A percentile compares a stretch with the other conserved stretches of the same genome.
Conservation (phyloP, 116 monocot genomes). For the Dioscorea cayenensis region DNA sequence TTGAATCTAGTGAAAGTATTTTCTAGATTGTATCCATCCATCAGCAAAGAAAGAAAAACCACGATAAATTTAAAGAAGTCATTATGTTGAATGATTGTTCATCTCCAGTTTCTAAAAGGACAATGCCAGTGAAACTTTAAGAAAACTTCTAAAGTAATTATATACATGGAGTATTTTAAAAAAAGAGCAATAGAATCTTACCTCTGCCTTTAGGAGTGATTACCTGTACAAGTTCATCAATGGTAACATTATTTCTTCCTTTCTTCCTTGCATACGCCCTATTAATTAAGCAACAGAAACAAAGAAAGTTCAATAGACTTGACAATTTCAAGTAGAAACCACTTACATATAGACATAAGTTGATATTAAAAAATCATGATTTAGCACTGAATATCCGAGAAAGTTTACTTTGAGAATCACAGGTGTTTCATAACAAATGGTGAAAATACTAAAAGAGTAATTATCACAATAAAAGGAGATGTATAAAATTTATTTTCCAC, state of each 20-base stretch:
- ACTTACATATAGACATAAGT: not conserved
- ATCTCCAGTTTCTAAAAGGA: not conserved
- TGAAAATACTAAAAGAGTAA: too few species aligned
- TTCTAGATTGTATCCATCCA: too few species aligned
- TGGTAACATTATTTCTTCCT: slow-evolving; percentile 96
- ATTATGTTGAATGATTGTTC: not conserved
- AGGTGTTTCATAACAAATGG: too few species aligned
- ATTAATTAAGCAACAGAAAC: slow-evolving; percentile 7
- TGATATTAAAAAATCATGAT: not conserved
- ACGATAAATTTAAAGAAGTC: not conserved
- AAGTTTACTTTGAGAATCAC: too few species aligned
- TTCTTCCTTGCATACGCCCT: slow-evolving; percentile 85
- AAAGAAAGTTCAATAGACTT: not conserved
- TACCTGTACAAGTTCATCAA: slow-evolving; percentile 87
- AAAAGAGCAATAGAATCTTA: slow-evolving; percentile 10
- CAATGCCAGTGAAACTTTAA: not conserved
- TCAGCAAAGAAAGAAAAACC: not conserved
- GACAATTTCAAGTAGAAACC: not conserved
- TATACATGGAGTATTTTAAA: not conserved
- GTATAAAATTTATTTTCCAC: too few species aligned
- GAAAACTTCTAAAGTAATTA: not conserved
- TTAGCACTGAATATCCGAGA: too few species aligned
- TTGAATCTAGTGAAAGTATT: too few species aligned
- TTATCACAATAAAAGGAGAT: too few species aligned
- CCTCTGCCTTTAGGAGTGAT: slow-evolving; percentile 97